Conservation (phyloP, 805 yeast species). For the Yarrowia alimentaria region DNA sequence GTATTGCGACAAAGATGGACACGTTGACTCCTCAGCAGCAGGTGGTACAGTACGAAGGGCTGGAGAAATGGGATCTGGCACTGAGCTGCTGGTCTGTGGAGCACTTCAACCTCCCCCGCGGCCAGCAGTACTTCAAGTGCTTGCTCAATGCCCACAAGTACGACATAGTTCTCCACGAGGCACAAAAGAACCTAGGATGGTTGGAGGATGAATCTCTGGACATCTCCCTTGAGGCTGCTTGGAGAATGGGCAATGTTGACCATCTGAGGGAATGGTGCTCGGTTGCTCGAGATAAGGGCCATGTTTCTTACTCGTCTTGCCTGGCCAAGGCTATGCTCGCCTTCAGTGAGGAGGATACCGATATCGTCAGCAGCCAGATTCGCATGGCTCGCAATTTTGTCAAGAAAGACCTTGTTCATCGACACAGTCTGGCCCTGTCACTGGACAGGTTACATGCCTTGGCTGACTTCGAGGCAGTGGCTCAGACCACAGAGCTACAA, state of each 20-base stretch:
- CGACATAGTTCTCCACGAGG: constrained; percentile 57
- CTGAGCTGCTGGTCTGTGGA: constrained; percentile 74
- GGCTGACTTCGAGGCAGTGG: constrained; percentile 50
- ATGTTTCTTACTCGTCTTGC: constrained; percentile 55
- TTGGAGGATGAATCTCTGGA: constrained; percentile 41
- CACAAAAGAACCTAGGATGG: constrained; percentile 41
- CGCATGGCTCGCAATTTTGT: constrained; percentile 54
- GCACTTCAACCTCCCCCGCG: constrained; percentile 43
- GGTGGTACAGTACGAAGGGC: constrained; percentile 74
- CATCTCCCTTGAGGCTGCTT: constrained; percentile 72
- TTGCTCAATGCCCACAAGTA: constrained; percentile 74
- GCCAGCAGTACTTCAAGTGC: constrained; percentile 57
- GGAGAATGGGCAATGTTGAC: constrained; percentile 56
- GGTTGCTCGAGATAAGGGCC: constrained; percentile 38
- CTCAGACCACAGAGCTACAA: constrained; percentile 16
- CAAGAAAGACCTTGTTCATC: constrained; percentile 57
- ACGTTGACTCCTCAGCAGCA: constrained; percentile 70
- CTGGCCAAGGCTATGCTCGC: constrained; percentile 56
- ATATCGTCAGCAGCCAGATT: constrained; percentile 42
- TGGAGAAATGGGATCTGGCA: constrained; percentile 83
- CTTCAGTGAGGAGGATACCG: constrained; percentile 43
- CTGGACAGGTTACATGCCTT: constrained; percentile 59
- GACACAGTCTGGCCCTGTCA: constrained; percentile 51
- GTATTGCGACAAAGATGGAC: constrained; percentile 66
- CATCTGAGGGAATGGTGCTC: constrained; percentile 59